Evolutionary conservation across 2,329 filamentous ascomycete genomes (phyloP).

Genomic region (Biscogniauxia mediterranea): DNA sequence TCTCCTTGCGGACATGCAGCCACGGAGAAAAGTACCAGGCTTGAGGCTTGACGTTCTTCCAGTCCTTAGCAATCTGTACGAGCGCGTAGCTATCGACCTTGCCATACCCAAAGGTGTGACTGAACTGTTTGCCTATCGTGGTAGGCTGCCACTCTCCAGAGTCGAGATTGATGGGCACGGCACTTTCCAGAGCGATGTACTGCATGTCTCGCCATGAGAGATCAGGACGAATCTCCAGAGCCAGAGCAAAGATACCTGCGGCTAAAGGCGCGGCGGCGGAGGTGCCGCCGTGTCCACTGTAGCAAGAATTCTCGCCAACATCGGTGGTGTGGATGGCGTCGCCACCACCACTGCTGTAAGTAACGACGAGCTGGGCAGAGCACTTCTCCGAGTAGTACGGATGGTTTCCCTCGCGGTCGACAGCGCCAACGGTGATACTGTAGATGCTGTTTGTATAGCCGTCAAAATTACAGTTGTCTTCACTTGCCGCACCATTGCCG

Average conservation of each 20-base stretch:
- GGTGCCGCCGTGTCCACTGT: conserved; percentile 82
- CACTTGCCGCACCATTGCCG: conserved; percentile 82
- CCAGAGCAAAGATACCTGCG: conserved; percentile 87
- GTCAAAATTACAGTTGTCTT: conserved; percentile 99
- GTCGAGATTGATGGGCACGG: conserved; percentile 74
- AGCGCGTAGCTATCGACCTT: conserved; percentile 87
- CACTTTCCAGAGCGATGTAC: conserved; percentile 82
- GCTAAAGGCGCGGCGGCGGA: conserved; percentile 92
- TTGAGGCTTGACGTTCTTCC: conserved; percentile 89
- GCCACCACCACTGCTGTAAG: conserved; percentile 87
- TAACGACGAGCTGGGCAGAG: conserved; percentile 92
- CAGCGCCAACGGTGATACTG: conserved; percentile 92
- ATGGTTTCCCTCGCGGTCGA: conserved; percentile 83
- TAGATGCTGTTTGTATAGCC: conserved; percentile 99
- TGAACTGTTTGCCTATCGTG: conserved; percentile 79
- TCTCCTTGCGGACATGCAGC: conserved; percentile 81
- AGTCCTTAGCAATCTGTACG: conserved; percentile 81
- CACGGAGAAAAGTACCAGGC: conserved; percentile 93
- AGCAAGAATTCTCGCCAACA: conserved; percentile 80
- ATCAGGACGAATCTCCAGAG: conserved; percentile 80
- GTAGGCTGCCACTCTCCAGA: conserved; percentile 78
- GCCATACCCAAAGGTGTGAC: conserved; percentile 92
- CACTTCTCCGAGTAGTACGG: conserved; percentile 96
- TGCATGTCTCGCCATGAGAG: conserved; percentile 93
- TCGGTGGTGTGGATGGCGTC: conserved; percentile 97